Percentiles rank a stretch among this genome's conserved stretches.
Evolutionary conservation across 1,139 yeast genomes (phyloP).

Genomic region (Magnusiomyces suaveolens): DNA sequence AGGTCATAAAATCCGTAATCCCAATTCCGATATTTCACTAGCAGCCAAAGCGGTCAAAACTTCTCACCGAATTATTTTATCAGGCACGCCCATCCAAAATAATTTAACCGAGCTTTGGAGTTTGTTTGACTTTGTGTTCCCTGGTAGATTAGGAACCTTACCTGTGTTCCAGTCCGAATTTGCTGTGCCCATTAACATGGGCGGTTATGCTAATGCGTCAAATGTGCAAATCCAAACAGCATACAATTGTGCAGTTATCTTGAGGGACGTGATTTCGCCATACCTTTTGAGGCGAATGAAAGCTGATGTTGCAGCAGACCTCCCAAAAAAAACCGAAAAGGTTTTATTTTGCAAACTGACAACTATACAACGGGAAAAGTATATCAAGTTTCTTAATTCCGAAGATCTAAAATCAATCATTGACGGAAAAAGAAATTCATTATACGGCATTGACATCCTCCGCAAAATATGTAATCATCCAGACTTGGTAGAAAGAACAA

Average conservation of each 20-base stretch:
- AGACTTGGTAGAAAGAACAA: conserved; percentile 59
- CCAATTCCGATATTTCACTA: conserved; percentile 80
- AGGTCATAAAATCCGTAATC: conserved; percentile 94
- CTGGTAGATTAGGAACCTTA: conserved; percentile 86
- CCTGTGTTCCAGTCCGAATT: conserved; percentile 93
- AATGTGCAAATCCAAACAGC: conserved; percentile 95
- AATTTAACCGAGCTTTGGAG: conserved; percentile 90
- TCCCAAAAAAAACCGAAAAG: conserved; percentile 89
- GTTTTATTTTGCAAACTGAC: conserved; percentile 86
- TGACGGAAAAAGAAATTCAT: conserved; percentile 67
- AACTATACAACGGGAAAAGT: conserved; percentile 59
- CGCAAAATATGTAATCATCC: conserved; percentile 96
- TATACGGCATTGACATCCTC: conserved; percentile 82
- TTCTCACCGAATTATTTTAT: conserved; percentile 69
- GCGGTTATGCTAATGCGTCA: conserved; percentile 97
- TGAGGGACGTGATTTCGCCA: conserved; percentile 82
- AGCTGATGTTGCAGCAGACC: conserved; percentile 91
- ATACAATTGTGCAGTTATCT: conserved; percentile 85
- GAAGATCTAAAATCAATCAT: conserved; percentile 66
- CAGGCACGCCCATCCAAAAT: conserved; percentile 96
- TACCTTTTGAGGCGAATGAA: conserved; percentile 79
- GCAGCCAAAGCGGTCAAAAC: conserved; percentile 78
- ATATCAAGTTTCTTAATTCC: conserved; percentile 62
- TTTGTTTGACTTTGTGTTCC: conserved; percentile 85
- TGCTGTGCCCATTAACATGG: conserved; percentile 84